Evolutionary conservation across 768 basidiomycete species (phyloP).

Genomic region (Krasilnikovozyma curviuscula): DNA sequence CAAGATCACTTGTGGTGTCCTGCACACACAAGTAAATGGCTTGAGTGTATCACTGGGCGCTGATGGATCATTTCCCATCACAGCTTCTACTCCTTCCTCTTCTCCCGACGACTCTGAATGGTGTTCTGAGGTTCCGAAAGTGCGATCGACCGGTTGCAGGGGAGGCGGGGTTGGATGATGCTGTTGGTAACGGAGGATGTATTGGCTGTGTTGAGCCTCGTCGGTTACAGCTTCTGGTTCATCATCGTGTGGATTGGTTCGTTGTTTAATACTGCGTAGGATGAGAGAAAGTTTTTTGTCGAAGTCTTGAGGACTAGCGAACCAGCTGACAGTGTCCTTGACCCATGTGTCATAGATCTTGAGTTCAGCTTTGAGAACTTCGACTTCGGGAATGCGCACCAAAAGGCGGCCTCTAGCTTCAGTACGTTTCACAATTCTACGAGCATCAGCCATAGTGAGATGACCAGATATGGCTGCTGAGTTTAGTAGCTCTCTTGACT

Average conservation of each 20-base stretch:
- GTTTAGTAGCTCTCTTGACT: slow-evolving; percentile 50
- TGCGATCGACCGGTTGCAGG: background rate
- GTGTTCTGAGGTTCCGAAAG: background rate
- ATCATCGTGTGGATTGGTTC: slow-evolving; percentile 19
- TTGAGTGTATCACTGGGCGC: background rate
- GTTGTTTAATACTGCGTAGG: slow-evolving; percentile 10
- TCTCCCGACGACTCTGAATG: no score
- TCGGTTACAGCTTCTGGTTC: background rate
- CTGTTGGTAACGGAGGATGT: background rate
- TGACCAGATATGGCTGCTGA: slow-evolving; percentile 9
- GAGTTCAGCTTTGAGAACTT: slow-evolving; percentile 18
- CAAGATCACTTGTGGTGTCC: slow-evolving; percentile 12
- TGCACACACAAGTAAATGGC: slow-evolving; percentile 21
- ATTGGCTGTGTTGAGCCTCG: background rate
- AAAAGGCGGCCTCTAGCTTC: slow-evolving; percentile 14
- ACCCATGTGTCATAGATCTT: slow-evolving; percentile 20
- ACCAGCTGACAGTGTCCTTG: slow-evolving; percentile 7
- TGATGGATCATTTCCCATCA: background rate
- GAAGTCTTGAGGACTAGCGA: slow-evolving; percentile 3
- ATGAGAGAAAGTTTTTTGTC: slow-evolving; percentile 10
- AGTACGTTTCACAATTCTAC: slow-evolving; percentile 17
- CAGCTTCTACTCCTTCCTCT: no score
- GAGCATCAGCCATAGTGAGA: slow-evolving; percentile 15
- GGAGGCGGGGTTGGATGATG: slow-evolving; percentile 1
- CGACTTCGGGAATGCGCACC: slow-evolving; percentile 22